phyloP scores from a whole-genome alignment of 2,329 filamentous ascomycete species.

The Phaeophleospora eucalypticola region DNA sequence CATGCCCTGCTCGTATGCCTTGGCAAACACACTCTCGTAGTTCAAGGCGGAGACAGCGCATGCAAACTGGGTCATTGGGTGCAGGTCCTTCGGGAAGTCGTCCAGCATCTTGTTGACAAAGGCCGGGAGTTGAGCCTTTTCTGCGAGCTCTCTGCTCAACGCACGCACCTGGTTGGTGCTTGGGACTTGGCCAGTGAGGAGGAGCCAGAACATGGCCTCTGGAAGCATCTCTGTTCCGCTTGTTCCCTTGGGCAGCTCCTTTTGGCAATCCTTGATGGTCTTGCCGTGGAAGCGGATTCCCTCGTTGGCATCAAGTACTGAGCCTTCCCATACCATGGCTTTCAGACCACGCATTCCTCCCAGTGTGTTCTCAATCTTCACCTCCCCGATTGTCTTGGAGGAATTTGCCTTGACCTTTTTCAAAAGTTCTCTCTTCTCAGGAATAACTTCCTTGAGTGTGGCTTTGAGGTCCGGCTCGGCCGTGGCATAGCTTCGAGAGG shows the following conservation, averaged over 20 bases:
- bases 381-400: slow-evolving; percentile 79
- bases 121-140: slow-evolving; percentile 74
- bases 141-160: slow-evolving; percentile 81
- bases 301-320: slow-evolving; percentile 91
- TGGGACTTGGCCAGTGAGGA: slow-evolving; percentile 88
- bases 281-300: slow-evolving; percentile 97
- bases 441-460: slow-evolving; percentile 77
- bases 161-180: slow-evolving; percentile 74
- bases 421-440: slow-evolving; percentile 86
- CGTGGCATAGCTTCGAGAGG: slow-evolving; percentile 60
- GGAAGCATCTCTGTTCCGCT: slow-evolving; percentile 95
- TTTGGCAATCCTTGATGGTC: slow-evolving; percentile 97
- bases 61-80: slow-evolving; percentile 98
- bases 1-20: slow-evolving; percentile 83
- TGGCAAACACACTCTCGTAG: slow-evolving; percentile 89
- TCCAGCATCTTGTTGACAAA: slow-evolving; percentile 88
- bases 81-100: slow-evolving; percentile 80
- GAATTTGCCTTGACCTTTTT: slow-evolving; percentile 88
- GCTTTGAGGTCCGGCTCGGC: slow-evolving; percentile 87
- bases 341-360: slow-evolving; percentile 95
- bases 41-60: slow-evolving; percentile 95
- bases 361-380: slow-evolving; percentile 90
- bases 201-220: slow-evolving; percentile 99
- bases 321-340: slow-evolving; percentile 98
- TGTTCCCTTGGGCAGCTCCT: slow-evolving; percentile 85